Conservation (phyloP, 2,329 filamentous ascomycete species). For the Epichloe gansuensis region DNA sequence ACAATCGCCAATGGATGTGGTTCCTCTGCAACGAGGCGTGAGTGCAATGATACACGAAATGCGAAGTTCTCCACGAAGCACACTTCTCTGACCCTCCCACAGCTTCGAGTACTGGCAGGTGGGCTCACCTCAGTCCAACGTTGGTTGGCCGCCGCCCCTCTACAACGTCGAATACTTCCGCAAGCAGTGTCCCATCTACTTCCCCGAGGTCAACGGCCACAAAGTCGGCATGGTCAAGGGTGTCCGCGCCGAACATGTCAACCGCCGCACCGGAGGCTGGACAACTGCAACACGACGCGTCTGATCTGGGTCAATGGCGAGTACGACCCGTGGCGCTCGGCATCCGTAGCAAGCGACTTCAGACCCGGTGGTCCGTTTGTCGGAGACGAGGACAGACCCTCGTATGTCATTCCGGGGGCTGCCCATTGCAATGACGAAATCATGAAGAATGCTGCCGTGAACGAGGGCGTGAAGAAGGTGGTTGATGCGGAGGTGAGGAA, state of each 20-base stretch:
- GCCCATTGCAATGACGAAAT: slow-evolving; percentile 44
- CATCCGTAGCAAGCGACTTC: slow-evolving; percentile 37
- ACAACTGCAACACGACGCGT: slow-evolving; percentile 34
- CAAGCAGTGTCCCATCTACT: slow-evolving; percentile 41
- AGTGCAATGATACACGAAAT: slow-evolving; percentile 16
- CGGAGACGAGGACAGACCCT: slow-evolving; percentile 32
- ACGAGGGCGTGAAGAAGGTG: slow-evolving; percentile 15
- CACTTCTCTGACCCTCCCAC: background rate
- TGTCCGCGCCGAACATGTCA: slow-evolving; percentile 24
- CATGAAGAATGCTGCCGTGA: slow-evolving; percentile 30
- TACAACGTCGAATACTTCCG: slow-evolving; percentile 39
- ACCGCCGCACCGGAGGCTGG: slow-evolving; percentile 43
- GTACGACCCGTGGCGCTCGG: slow-evolving; percentile 46
- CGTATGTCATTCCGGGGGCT: slow-evolving; percentile 38
- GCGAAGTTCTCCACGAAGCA: too few species aligned
- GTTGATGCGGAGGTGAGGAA: slow-evolving; percentile 31
- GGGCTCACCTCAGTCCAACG: slow-evolving; percentile 13
- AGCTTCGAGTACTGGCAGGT: slow-evolving; percentile 12
- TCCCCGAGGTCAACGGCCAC: slow-evolving; percentile 36
- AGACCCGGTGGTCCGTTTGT: slow-evolving; percentile 40
- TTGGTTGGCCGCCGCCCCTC: slow-evolving; percentile 38
- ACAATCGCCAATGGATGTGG: slow-evolving; percentile 42
- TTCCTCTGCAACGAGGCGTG: slow-evolving; percentile 48
- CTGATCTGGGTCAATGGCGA: slow-evolving; percentile 46
- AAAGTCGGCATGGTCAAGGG: slow-evolving; percentile 12